Conservation (phyloP, 306 rosid species). For the Rosa rugosa region DNA sequence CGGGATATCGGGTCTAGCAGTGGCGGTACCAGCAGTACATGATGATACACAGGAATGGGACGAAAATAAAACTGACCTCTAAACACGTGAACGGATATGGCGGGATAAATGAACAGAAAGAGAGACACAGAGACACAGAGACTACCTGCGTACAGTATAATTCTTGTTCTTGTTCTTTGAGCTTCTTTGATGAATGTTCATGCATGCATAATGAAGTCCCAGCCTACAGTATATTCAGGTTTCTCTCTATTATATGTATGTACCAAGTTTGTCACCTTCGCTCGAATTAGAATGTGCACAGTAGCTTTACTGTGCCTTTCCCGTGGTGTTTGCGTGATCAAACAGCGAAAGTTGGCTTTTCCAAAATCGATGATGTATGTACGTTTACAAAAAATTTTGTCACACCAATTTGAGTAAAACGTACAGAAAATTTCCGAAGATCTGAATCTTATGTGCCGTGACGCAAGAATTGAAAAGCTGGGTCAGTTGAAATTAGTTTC, state of each 20-base stretch:
- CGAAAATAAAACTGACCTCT: neutral
- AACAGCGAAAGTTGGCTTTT: neutral
- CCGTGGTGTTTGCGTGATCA: neutral
- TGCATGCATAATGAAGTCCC: slow-evolving; percentile 4
- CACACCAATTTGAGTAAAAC: neutral
- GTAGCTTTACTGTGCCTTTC: slow-evolving; percentile 27
- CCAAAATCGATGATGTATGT: neutral
- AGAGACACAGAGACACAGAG: too few species aligned
- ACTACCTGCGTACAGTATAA: neutral
- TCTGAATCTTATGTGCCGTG: neutral
- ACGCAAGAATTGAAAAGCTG: too few species aligned
- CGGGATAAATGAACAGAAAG: slow-evolving; percentile 39
- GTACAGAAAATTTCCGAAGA: neutral
- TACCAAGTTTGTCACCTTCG: neutral
- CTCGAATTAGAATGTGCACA: slow-evolving; percentile 14
- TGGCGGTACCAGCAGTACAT: neutral
- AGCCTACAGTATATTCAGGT: neutral
- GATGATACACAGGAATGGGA: neutral
- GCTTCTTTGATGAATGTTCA: slow-evolving; percentile 7
- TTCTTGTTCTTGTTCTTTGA: slow-evolving; percentile 14
- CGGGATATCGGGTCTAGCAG: neutral
- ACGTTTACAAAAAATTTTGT: neutral
- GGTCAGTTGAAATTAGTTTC: too few species aligned
- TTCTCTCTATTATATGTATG: neutral
- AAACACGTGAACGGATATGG: slow-evolving; percentile 61